Evolutionary conservation across 768 basidiomycete species (phyloP), one percentile per base, ranked within the genome.

Genomic region (Mycena sanguinolenta): DNA sequence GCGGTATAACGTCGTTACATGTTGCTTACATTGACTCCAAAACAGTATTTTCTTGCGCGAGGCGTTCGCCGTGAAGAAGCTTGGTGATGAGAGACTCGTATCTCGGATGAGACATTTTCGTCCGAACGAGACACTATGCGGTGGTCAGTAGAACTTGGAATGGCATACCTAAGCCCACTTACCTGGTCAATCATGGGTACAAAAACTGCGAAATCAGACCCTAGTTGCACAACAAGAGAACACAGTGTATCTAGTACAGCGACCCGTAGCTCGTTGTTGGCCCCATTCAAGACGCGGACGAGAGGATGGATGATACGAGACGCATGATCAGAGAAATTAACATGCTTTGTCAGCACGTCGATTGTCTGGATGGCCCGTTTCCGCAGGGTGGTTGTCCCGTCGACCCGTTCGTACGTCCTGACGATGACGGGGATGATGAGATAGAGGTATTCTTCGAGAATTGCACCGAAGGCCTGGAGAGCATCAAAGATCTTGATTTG

Each of bases 111-210:
- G 86, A 81, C 64, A 99, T 91, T 36, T 90, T 89, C 71, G 93
- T 91, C 38, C 92, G 88, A 21, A 94, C 81, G 32, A 97, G 83
- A 67, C 91, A 90, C 96, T 97, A 34, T 36, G 39, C 34, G 49
- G 70, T 62, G 63, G 25, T 27, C 42, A 64, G 36, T 66, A 27
- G 7, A 5, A 25, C 17, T 38, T 3, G 19, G 19, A 54, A 19
- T 38, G 28, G 46, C 19, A 13, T 7, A n/a, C n/a, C n/a, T n/a
- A 59, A 34, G 57, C 27, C 63, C 25, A 73, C 84, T 58, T 73
- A 94, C 97, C 87, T 99, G 98, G 80, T 95, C 95, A 73, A 99
- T 94, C 74, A 97, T 97, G 0, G 98, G 96, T 39, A 99, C 94
- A 75, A 99, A 99, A 52, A 99, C 95, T 4, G 98, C 96, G 74